Percentiles rank a stretch among this genome's conserved stretches.
These are phyloP conservation scores for Brasenia schreberi DNA, from an alignment of 164 flowering plant species.

Conservation along the genomic window DNA sequence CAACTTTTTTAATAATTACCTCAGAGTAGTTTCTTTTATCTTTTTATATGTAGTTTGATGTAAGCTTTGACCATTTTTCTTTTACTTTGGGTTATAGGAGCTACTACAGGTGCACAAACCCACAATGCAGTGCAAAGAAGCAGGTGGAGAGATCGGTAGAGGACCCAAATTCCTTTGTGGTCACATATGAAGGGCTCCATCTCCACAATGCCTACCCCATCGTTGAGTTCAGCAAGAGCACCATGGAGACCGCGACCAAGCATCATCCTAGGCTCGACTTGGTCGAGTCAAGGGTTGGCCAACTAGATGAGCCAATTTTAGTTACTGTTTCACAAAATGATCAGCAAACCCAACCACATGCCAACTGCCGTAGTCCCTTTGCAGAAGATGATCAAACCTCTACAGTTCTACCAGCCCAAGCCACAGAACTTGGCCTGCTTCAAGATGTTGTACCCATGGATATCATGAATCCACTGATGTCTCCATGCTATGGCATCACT, in stretches of 20 bases:
- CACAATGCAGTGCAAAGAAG: slow-evolving; percentile 84
- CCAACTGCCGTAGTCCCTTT: background rate
- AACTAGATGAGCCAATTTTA: background rate
- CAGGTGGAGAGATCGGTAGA: slow-evolving; percentile 72
- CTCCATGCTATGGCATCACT: slow-evolving; percentile 16
- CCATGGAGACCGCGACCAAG: slow-evolving; percentile 1
- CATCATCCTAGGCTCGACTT: slow-evolving; percentile 1
- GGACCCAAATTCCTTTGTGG: slow-evolving; percentile 60
- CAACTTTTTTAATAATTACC: too few relatives aligned
- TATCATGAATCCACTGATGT: slow-evolving; percentile 43
- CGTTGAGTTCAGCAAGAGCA: slow-evolving; percentile 12
- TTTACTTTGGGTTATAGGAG: slow-evolving; percentile 33
- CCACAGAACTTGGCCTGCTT: slow-evolving; percentile 36
- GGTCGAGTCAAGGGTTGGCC: background rate
- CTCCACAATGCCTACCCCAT: slow-evolving; percentile 66
- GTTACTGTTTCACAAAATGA: background rate
- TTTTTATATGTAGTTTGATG: background rate
- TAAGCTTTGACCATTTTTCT: background rate
- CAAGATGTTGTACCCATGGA: slow-evolving; percentile 73
- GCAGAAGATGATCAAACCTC: background rate
- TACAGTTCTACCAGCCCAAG: background rate
- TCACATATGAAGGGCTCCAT: slow-evolving; percentile 95
- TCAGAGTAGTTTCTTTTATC: too few relatives aligned
- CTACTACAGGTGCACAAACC: slow-evolving; percentile 88
- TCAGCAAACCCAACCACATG: background rate